Evolutionary conservation across 179 eudicot species (phyloP), one percentile per base, ranked within the genome.

Genomic region (Silene noctiflora): DNA sequence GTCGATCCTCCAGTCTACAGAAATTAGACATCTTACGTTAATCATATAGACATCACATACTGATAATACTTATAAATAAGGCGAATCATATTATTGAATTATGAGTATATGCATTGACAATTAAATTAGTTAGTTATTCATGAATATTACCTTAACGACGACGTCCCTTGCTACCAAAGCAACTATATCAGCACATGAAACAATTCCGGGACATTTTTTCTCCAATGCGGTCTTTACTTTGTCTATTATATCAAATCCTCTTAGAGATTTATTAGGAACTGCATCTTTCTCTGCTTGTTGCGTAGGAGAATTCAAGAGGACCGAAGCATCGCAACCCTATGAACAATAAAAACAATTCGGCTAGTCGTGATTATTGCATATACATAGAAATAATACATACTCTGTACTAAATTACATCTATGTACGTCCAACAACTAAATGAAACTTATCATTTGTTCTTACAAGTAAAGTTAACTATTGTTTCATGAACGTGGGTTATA

Each of bases 171-270:
- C 73, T 3, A 85, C 83, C 21, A 84, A 66, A 33, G 83, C 77
- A 9, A 86, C 46, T 13, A 79, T 80, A 67, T 88, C 91, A 19
- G 91, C 91, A 72, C 91, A 88, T 10, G 91, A 88, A n/a, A 86
- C 91, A 22, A 73, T 75, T 19, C 80, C 86, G 0, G 86, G 89
- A 72, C 91, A 88, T 21, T 60, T 70, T 58, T 64, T 42, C 75
- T 86, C 89, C 10, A 86, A 74, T 11, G 78, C 77, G 2, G 61
- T 77, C 76, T 84, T 88, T 24, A 76, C 83, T 16, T 46, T 80
- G 6, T 86, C 87, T 8, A 84, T 80, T 67, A 86, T 31, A 14
- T 84, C 79, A 5, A 61, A 77, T 0, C 87, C 89, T 78, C 80
- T 27, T 0, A 85, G 73, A 6, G 66, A 67, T 44, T n/a, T 3